A percentile compares a stretch with the other conserved stretches of the same genome.
Conservation (phyloP, 169 alveolate species). For the Babesia ovata region DNA sequence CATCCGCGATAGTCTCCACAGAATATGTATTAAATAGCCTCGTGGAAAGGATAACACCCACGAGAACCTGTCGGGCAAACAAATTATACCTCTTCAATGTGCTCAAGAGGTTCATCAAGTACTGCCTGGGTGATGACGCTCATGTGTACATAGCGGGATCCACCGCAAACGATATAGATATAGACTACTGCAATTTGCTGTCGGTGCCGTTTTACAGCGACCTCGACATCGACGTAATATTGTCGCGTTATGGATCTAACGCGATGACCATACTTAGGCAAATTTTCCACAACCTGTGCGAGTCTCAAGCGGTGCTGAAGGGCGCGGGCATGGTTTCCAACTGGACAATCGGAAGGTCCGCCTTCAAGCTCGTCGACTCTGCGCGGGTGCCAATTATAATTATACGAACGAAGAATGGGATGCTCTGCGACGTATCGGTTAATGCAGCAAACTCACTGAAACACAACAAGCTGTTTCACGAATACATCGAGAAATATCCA, state of each 20-base stretch:
- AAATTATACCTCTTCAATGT: slow-evolving; percentile 44
- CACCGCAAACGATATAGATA: slow-evolving; percentile 66
- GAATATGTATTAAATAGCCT: slow-evolving; percentile 36
- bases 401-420: slow-evolving; percentile 74
- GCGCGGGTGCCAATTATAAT: slow-evolving; percentile 89
- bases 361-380: slow-evolving; percentile 82
- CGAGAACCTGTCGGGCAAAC: slow-evolving; percentile 39
- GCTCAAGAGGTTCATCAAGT: slow-evolving; percentile 51
- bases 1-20: slow-evolving; percentile 44
- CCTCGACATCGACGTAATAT: slow-evolving; percentile 50
- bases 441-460: slow-evolving; percentile 84
- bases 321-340: slow-evolving; percentile 32
- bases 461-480: slow-evolving; percentile 84
- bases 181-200: slow-evolving; percentile 46
- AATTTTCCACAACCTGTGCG: slow-evolving; percentile 32
- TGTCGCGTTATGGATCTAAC: slow-evolving; percentile 38
- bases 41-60: slow-evolving; percentile 47
- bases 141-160: slow-evolving; percentile 63
- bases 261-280: slow-evolving; percentile 46
- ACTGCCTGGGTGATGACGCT: slow-evolving; percentile 61
- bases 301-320: slow-evolving; percentile 38
- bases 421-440: slow-evolving; percentile 87
- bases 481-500: slow-evolving; percentile 77
- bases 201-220: slow-evolving; percentile 51
- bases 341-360: slow-evolving; percentile 64